Percentiles rank a stretch among this genome's conserved stretches.
Conservation (phyloP, 257 asterid species). For the Vinca minor region DNA sequence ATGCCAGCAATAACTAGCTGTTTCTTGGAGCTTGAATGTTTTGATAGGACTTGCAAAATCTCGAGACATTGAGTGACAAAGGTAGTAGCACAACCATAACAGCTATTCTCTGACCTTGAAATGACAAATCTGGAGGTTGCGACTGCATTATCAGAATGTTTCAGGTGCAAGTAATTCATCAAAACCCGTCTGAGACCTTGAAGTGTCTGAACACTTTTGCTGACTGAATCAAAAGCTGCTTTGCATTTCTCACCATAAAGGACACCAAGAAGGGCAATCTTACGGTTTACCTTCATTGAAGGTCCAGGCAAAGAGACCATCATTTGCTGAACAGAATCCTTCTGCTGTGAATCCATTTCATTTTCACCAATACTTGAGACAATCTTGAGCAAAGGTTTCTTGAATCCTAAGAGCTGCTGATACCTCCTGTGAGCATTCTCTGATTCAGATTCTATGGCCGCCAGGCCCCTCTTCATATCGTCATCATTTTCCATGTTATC, state of each 20-base stretch:
- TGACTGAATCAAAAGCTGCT: conserved; percentile 99
- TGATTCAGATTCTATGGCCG: conserved; percentile 95
- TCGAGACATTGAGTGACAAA: conserved; percentile 95
- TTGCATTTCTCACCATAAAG: conserved; percentile 99
- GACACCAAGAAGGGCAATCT: conserved; percentile 98
- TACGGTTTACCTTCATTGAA: conserved; percentile 95
- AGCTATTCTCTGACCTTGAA: conserved; percentile 84
- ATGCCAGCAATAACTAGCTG: conserved; percentile 93
- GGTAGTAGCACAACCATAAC: conserved; percentile 96
- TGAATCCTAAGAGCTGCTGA: conserved; percentile 98
- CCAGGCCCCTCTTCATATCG: conserved; percentile 92
- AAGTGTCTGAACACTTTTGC: conserved; percentile 98
- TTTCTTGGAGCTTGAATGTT: conserved; percentile 70
- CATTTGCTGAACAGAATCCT: conserved; percentile 99
- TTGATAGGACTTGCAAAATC: conserved; percentile 82
- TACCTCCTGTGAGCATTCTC: conserved; percentile 97
- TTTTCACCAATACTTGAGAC: conserved; percentile 97
- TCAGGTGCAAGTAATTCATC: conserved; percentile 90
- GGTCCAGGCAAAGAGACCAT: conserved; percentile 99
- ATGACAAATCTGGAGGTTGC: conserved; percentile 82
- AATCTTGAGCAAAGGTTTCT: conserved; percentile 91
- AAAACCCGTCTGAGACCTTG: conserved; percentile 94
- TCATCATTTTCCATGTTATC: conserved; percentile 99
- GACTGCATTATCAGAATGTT: conserved; percentile 63
- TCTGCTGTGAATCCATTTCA: conserved; percentile 99